phyloP scores from a whole-genome alignment of 129 eudicot species.

The Chrysanthemum seticuspe region DNA sequence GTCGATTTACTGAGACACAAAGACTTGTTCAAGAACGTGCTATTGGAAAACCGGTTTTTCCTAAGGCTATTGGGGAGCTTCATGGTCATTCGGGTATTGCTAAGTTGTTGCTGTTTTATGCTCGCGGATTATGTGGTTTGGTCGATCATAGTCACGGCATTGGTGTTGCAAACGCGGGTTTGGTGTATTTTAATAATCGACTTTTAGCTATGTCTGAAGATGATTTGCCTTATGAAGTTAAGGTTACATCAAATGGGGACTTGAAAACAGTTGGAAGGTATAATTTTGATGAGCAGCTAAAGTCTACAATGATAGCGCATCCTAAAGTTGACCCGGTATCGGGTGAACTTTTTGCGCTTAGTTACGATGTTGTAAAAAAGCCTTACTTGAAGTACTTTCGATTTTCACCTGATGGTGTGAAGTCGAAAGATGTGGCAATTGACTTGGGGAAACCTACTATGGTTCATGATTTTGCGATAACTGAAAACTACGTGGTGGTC shows the following conservation, averaged over 20 bases:
- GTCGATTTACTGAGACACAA: conserved; percentile 49
- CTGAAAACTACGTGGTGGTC: conserved; percentile 50
- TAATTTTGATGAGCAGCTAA: conserved; percentile 34
- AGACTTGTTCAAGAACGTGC: conserved; percentile 43
- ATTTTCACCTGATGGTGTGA: conserved; percentile 37
- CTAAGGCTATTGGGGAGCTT: conserved; percentile 55
- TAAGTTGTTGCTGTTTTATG: conserved; percentile 42
- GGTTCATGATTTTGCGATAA: conserved; percentile 61
- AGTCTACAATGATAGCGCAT: conserved; percentile 54
- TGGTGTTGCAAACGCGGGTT: conserved; percentile 61
- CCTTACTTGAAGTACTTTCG: conserved; percentile 53
- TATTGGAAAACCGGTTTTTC: conserved; percentile 47
- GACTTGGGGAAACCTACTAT: conserved; percentile 41
- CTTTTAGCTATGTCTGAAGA: conserved; percentile 59
- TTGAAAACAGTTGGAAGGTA: conserved; percentile 43
- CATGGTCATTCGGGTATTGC: conserved; percentile 57
- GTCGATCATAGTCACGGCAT: conserved; percentile 45
- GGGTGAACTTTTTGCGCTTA: conserved; percentile 45
- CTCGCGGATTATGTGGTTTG: conserved; percentile 51
- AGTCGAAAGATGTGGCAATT: conserved; percentile 48
- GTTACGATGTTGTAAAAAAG: conserved; percentile 42
- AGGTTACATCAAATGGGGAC: conserved; percentile 38
- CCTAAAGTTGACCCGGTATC: conserved; percentile 52
- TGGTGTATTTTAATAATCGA: conserved; percentile 48
- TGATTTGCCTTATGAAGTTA: conserved; percentile 48